Evolutionary conservation across 1,139 yeast genomes (phyloP).

Genomic region (Pichia sp.): DNA sequence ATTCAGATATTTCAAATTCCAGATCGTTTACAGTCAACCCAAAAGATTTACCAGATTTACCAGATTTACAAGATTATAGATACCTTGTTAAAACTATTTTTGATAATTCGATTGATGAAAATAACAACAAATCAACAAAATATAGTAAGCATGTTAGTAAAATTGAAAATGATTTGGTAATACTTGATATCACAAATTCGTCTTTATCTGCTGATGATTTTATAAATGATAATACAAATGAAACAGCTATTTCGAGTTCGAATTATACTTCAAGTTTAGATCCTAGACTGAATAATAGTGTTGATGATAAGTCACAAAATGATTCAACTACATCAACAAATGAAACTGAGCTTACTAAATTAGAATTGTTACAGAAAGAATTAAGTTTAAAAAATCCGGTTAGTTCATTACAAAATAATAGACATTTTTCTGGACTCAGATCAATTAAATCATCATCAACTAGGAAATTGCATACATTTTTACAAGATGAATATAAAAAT

Average conservation of each 20-base stretch:
- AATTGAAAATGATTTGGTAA: constrained; percentile 9
- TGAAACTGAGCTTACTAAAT: constrained; percentile 5
- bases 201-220: constrained; percentile 3
- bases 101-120: constrained; percentile 12
- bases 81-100: constrained; percentile 30
- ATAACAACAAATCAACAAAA: not conserved
- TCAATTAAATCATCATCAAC: constrained; percentile 26
- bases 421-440: constrained; percentile 11
- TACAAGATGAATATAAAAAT: constrained; percentile 13
- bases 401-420: not conserved
- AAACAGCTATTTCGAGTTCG: not conserved
- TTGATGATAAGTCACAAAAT: not conserved
- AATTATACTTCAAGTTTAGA: constrained; percentile 6
- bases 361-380: constrained; percentile 15
- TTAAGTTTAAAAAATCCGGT: constrained; percentile 2
- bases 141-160: not conserved
- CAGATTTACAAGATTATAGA: constrained; percentile 28
- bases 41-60: constrained; percentile 23
- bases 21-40: constrained; percentile 14
- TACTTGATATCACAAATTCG: constrained; percentile 6
- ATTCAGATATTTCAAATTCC: constrained; percentile 8
- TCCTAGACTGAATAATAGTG: not conserved
- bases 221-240: not conserved
- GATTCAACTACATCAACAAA: not conserved
- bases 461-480: constrained; percentile 24